phyloP scores from a whole-genome alignment of 176 grass and related monocot genomes.

The Cenchrus americanus region DNA sequence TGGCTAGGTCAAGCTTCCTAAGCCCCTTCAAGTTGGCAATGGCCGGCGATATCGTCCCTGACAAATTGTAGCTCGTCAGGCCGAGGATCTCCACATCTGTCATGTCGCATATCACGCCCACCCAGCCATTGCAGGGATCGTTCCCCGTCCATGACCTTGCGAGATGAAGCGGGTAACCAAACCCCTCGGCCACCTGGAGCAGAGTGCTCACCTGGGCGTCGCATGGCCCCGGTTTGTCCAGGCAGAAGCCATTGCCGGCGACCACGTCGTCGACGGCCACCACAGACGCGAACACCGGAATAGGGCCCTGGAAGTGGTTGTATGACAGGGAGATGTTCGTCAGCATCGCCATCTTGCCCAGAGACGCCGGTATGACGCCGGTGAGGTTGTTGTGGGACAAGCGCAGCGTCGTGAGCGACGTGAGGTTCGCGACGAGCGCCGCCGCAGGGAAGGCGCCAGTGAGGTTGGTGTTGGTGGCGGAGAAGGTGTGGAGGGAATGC shows the following conservation, averaged over 20 bases:
- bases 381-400: slow-evolving; percentile 19
- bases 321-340: neutral
- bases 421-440: neutral
- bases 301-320: neutral
- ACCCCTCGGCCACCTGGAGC: neutral
- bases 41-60: neutral
- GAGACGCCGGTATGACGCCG: neutral
- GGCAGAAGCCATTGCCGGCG: slow-evolving; percentile 6
- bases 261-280: neutral
- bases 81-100: neutral
- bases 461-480: neutral
- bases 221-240: neutral
- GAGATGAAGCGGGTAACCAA: neutral
- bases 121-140: neutral
- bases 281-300: neutral
- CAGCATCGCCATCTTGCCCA: neutral
- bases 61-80: neutral
- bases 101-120: neutral
- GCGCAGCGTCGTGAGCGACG: neutral
- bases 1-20: neutral
- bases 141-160: slow-evolving; percentile 1
- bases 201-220: slow-evolving; percentile 8
- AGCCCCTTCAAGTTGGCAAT: neutral
- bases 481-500: neutral
- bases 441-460: neutral